Conservation (phyloP, 140 eudicot genomes). For the Erigeron philadelphicus region DNA sequence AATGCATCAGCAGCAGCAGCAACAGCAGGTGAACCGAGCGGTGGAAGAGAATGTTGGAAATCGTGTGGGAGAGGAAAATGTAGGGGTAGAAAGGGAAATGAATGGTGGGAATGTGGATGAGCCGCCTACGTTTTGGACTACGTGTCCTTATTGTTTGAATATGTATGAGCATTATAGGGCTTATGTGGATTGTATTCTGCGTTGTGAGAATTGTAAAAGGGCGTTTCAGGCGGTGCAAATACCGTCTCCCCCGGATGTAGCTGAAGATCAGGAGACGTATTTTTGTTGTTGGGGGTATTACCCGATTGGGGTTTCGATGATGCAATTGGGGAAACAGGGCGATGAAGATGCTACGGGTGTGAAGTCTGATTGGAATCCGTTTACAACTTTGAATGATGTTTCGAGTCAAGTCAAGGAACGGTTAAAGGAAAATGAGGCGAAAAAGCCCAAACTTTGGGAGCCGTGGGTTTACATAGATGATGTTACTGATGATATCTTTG, state of each 20-base stretch:
- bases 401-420: conserved; percentile 31
- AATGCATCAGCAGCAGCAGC: conserved; percentile 19
- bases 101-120: conserved; percentile 32
- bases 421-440: conserved; percentile 18
- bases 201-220: conserved; percentile 68
- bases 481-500: conserved; percentile 44
- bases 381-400: conserved; percentile 57
- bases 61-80: conserved; percentile 20
- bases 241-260: conserved; percentile 45
- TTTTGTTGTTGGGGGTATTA: conserved; percentile 76
- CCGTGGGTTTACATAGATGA: conserved; percentile 67
- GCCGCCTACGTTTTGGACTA: conserved; percentile 64
- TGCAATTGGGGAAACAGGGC: conserved; percentile 33
- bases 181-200: conserved; percentile 55
- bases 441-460: conserved; percentile 23
- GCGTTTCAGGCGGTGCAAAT: conserved; percentile 74
- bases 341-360: conserved; percentile 19
- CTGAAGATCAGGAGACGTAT: conserved; percentile 50
- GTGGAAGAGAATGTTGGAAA: conserved; percentile 4
- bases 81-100: conserved; percentile 13
- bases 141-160: conserved; percentile 71
- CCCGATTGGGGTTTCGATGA: conserved; percentile 64
- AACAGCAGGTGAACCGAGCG: conserved; percentile 17
- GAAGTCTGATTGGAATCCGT: conserved; percentile 58
- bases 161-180: conserved; percentile 57